A percentile compares a stretch with the other conserved stretches of the same genome.
Evolutionary conservation across 306 rosid genomes (phyloP).

Genomic region (Begonia masoniana): DNA sequence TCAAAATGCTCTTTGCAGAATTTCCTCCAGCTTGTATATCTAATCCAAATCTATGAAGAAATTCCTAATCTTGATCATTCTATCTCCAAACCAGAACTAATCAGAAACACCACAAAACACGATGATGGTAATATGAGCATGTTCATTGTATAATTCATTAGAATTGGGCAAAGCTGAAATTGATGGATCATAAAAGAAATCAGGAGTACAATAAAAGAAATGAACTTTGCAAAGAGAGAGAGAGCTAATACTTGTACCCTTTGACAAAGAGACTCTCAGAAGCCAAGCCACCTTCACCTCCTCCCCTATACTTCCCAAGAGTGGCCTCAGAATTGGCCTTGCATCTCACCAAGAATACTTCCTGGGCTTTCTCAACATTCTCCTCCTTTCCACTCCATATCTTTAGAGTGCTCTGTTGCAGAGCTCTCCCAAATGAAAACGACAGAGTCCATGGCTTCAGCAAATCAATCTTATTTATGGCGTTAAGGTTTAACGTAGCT

Average conservation of each 20-base stretch:
- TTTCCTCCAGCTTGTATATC: too few species aligned
- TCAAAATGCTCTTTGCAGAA: too few species aligned
- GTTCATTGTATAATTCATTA: too few species aligned
- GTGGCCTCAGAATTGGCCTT: constrained; percentile 78
- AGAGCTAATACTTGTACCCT: constrained; percentile 51
- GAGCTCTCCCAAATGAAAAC: constrained; percentile 88
- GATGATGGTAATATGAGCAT: too few species aligned
- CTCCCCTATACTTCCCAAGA: constrained; percentile 57
- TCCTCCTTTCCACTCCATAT: constrained; percentile 80
- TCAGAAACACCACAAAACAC: too few species aligned
- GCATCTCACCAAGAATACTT: constrained; percentile 52
- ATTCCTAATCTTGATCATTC: too few species aligned
- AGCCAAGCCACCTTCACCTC: constrained; percentile 32
- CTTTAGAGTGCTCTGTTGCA: constrained; percentile 87
- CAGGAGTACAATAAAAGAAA: too few species aligned
- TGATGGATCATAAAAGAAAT: too few species aligned
- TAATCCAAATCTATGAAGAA: too few species aligned
- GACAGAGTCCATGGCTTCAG: constrained; percentile 88
- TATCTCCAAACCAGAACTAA: too few species aligned
- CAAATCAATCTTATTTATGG: constrained; percentile 56
- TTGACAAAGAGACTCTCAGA: constrained; percentile 58
- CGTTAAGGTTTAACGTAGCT: constrained; percentile 69
- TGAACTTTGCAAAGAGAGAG: too few species aligned
- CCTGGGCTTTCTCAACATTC: constrained; percentile 66
- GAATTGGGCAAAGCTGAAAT: too few species aligned